Conservation (phyloP, 192 early-diverging fungal genomes). For the Coemansia sp. region DNA sequence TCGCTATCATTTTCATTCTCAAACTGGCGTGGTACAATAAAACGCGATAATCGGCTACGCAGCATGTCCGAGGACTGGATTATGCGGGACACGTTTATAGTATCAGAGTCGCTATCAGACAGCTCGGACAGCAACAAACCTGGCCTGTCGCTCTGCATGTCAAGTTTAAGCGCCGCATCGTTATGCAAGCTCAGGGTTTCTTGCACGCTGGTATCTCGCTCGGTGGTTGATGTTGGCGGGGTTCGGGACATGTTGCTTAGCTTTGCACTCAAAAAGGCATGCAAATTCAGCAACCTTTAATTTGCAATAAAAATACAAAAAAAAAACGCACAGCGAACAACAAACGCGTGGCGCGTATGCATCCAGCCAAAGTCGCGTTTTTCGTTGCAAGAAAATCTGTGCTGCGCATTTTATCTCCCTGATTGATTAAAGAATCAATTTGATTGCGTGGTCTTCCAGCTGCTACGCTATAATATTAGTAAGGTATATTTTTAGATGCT, state of each 20-base stretch:
- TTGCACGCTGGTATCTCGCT: too few relatives aligned
- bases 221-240: too few relatives aligned
- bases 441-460: too few relatives aligned
- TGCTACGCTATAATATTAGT: too few relatives aligned
- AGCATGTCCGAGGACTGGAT: constrained; percentile 15
- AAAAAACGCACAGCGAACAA: constrained; percentile 4
- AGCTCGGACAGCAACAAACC: not conserved
- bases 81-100: constrained; percentile 19
- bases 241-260: too few relatives aligned
- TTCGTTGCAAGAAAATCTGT: not conserved
- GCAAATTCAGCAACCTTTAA: not conserved
- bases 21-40: not conserved
- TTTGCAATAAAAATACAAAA: constrained; percentile 1
- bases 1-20: not conserved
- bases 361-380: not conserved
- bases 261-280: not conserved
- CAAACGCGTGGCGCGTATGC: not conserved
- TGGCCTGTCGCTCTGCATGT: too few relatives aligned
- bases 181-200: too few relatives aligned
- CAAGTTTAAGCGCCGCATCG: too few relatives aligned
- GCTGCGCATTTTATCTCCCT: constrained; percentile 3
- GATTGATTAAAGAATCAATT: not conserved
- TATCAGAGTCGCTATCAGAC: constrained; percentile 21
- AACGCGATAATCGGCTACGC: constrained; percentile 5
- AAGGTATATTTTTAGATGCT: too few relatives aligned